These are phyloP conservation scores for Madurella mycetomatis DNA, from an alignment of 2,329 filamentous ascomycete genomes.

Conservation along the genomic window DNA sequence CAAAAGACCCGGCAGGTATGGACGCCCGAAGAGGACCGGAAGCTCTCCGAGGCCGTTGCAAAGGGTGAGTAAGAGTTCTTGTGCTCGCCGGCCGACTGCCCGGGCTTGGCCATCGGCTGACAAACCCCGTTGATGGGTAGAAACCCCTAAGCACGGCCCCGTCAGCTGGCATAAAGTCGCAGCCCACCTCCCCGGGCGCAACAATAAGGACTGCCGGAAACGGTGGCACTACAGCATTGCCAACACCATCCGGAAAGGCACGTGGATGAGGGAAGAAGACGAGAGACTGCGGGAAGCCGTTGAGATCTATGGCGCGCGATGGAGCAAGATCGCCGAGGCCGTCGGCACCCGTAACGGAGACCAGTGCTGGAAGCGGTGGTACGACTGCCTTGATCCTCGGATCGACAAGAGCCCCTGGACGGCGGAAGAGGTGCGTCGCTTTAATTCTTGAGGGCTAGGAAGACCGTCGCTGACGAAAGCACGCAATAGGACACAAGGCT, in stretches of 20 bases:
- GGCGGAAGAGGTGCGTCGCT: conserved; percentile 20
- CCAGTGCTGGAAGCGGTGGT: conserved; percentile 29
- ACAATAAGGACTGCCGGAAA: conserved; percentile 28
- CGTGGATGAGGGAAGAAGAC: conserved; percentile 26
- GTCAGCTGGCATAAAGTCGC: conserved; percentile 26
- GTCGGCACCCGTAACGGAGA: conserved; percentile 27
- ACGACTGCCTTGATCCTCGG: conserved; percentile 24
- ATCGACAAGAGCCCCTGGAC: conserved; percentile 29
- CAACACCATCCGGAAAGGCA: conserved; percentile 26
- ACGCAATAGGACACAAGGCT: conserved; percentile 20
- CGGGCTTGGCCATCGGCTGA: neutral
- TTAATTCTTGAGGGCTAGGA: neutral
- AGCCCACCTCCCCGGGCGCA: conserved; percentile 22
- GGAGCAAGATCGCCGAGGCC: conserved; percentile 26
- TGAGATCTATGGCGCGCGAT: conserved; percentile 24
- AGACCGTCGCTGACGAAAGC: neutral
- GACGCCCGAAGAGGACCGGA: conserved; percentile 23
- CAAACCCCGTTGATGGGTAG: conserved; percentile 1
- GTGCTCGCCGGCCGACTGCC: too few relatives aligned
- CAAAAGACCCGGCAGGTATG: conserved; percentile 23
- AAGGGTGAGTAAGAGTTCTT: conserved; percentile 11
- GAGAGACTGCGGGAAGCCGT: conserved; percentile 23
- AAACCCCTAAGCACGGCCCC: conserved; percentile 18
- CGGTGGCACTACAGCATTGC: conserved; percentile 28
- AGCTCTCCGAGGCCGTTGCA: conserved; percentile 20